Conservation (phyloP, 768 basidiomycete genomes). For the Kwoniella mangroviensis region DNA sequence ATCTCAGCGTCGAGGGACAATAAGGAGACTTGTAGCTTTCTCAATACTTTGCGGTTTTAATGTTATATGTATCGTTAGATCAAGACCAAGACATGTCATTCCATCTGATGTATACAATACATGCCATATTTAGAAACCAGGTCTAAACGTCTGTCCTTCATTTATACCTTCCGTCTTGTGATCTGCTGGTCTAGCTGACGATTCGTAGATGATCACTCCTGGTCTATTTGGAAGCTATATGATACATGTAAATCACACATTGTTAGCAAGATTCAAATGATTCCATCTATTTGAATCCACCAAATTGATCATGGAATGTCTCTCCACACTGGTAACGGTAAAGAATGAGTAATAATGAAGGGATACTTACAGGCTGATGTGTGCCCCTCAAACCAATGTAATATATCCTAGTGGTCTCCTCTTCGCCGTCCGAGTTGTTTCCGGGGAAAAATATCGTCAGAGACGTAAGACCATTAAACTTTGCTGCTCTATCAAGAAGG, state of each 20-base stretch:
- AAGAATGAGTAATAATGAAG: no score
- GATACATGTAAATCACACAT: not conserved
- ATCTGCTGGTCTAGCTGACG: slow-evolving; percentile 83
- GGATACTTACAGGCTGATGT: slow-evolving; percentile 44
- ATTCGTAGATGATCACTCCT: slow-evolving; percentile 83
- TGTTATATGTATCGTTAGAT: no score
- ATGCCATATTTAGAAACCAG: slow-evolving; percentile 12
- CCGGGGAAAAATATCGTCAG: slow-evolving; percentile 82
- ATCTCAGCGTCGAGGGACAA: no score
- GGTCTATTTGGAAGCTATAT: slow-evolving; percentile 74
- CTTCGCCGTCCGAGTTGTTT: slow-evolving; percentile 61
- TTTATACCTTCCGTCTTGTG: slow-evolving; percentile 61
- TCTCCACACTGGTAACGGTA: not conserved
- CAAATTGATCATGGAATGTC: slow-evolving; percentile 7
- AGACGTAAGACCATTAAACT: slow-evolving; percentile 79
- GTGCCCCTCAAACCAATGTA: slow-evolving; percentile 84
- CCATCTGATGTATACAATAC: not conserved
- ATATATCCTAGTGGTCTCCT: slow-evolving; percentile 74
- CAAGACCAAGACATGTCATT: no score
- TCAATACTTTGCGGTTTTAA: no score
- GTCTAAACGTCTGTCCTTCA: slow-evolving; percentile 25
- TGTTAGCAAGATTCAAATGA: not conserved
- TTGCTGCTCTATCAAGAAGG: slow-evolving; percentile 67
- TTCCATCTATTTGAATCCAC: not conserved
- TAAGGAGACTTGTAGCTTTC: no score